These are phyloP conservation scores for Pseudonectria foliicola DNA, from an alignment of 2,329 filamentous ascomycete species.

Conservation along the genomic window DNA sequence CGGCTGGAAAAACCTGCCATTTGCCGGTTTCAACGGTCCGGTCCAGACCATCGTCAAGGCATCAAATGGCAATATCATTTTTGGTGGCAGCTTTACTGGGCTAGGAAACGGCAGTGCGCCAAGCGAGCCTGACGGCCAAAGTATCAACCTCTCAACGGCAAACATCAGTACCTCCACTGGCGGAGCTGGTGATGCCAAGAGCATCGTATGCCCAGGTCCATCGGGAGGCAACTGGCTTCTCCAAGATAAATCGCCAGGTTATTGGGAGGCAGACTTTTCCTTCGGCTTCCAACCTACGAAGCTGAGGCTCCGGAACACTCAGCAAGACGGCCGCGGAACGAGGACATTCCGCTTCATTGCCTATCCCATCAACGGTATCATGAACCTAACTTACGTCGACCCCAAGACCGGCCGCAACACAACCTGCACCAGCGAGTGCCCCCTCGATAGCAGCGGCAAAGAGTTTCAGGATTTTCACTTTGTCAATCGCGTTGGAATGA, in stretches of 20 bases:
- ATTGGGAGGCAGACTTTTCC: slow-evolving; percentile 74
- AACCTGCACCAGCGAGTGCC: slow-evolving; percentile 75
- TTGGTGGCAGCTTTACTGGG: slow-evolving; percentile 84
- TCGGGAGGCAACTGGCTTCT: slow-evolving; percentile 75
- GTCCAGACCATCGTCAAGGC: slow-evolving; percentile 79
- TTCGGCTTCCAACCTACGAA: slow-evolving; percentile 86
- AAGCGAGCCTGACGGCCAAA: slow-evolving; percentile 62
- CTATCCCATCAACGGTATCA: slow-evolving; percentile 80
- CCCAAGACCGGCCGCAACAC: slow-evolving; percentile 58
- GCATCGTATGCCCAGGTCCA: slow-evolving; percentile 75
- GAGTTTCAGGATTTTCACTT: slow-evolving; percentile 86
- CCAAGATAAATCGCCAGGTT: slow-evolving; percentile 65
- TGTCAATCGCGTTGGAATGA: slow-evolving; percentile 83
- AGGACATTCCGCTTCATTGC: slow-evolving; percentile 83
- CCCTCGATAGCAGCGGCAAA: slow-evolving; percentile 64
- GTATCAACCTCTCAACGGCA: slow-evolving; percentile 77
- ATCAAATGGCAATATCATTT: slow-evolving; percentile 77
- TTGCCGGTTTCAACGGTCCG: slow-evolving; percentile 89
- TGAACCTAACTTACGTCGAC: slow-evolving; percentile 91
- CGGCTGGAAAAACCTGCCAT: slow-evolving; percentile 75
- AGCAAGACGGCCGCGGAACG: slow-evolving; percentile 75
- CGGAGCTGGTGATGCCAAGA: slow-evolving; percentile 69
- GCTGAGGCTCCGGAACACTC: slow-evolving; percentile 81
- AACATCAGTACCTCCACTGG: slow-evolving; percentile 56
- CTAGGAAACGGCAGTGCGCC: slow-evolving; percentile 72